Evolutionary conservation across 2,329 filamentous ascomycete genomes (phyloP).

Genomic region (Pseudogymnoascus sp.): DNA sequence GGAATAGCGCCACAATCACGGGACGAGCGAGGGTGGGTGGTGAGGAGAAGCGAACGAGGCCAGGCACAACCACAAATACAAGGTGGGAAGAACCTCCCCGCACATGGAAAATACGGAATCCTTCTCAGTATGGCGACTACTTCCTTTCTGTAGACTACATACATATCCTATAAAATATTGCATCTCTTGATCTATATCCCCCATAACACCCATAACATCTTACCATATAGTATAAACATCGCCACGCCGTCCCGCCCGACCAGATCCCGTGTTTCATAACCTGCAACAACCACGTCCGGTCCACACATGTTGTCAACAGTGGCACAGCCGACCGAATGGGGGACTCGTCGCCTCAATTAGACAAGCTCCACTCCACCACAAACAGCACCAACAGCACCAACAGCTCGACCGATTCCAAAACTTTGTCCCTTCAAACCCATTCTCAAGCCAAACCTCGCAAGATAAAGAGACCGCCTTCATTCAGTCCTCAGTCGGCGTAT

Average conservation of each 20-base stretch:
- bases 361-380: conserved; percentile 7
- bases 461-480: not conserved
- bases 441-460: not conserved
- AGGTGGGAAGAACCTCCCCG: not conserved
- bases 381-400: not conserved
- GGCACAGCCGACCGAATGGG: conserved; percentile 8
- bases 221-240: not conserved
- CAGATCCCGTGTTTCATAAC: conserved; percentile 3
- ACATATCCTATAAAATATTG: not conserved
- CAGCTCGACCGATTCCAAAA: conserved; percentile 7
- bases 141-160: not conserved
- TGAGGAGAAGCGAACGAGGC: not conserved
- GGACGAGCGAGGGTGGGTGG: not conserved
- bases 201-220: not conserved
- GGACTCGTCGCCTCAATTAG: conserved; percentile 2
- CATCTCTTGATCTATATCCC: not conserved
- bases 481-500: not conserved
- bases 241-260: not conserved
- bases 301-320: conserved; percentile 9
- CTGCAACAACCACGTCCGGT: not conserved
- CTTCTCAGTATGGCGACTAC: not conserved
- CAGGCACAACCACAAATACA: conserved; percentile 7
- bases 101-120: not conserved
- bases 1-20: conserved; percentile 8
- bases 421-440: not conserved